Conservation (phyloP, 169 alveolate genomes). For the Plasmodium fragile region DNA sequence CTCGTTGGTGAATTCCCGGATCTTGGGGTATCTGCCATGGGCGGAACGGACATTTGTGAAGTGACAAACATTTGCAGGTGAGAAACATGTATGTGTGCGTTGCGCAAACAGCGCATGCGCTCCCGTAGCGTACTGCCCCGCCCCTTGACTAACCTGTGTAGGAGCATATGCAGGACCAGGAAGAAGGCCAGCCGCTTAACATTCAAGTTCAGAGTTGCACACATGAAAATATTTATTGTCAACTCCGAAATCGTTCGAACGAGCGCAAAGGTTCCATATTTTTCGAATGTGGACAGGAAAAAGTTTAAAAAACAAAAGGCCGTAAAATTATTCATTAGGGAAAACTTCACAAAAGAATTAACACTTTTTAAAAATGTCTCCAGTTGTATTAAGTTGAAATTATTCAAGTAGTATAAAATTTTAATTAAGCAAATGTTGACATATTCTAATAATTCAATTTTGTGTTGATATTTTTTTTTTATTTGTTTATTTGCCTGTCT, state of each 20-base stretch:
- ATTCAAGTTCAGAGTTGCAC: constrained; percentile 15
- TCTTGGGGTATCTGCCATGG: constrained; percentile 61
- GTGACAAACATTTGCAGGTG: background rate
- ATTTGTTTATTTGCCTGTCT: constrained; percentile 42
- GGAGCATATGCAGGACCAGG: constrained; percentile 28
- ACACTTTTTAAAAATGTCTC: constrained; percentile 71
- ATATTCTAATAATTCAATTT: constrained; percentile 66
- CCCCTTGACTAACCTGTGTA: constrained; percentile 33
- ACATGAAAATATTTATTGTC: constrained; percentile 60
- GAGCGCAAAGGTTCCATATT: constrained; percentile 39
- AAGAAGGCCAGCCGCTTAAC: constrained; percentile 42
- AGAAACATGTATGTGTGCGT: background rate
- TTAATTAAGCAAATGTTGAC: constrained; percentile 68
- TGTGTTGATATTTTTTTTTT: constrained; percentile 33
- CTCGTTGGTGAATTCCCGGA: constrained; percentile 71
- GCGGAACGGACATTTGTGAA: background rate
- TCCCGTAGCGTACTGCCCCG: background rate
- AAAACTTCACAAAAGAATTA: constrained; percentile 50
- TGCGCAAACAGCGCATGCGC: background rate
- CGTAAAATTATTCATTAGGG: constrained; percentile 55
- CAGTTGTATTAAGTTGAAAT: constrained; percentile 62
- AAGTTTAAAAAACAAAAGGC: constrained; percentile 65
- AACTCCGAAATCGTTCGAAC: constrained; percentile 56
- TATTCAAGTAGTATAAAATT: constrained; percentile 68
- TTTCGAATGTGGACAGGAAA: constrained; percentile 7